Evolutionary conservation across 2,329 filamentous ascomycete species (phyloP), one percentile per base, ranked within the genome.

Genomic region (Geosmithia flava): DNA sequence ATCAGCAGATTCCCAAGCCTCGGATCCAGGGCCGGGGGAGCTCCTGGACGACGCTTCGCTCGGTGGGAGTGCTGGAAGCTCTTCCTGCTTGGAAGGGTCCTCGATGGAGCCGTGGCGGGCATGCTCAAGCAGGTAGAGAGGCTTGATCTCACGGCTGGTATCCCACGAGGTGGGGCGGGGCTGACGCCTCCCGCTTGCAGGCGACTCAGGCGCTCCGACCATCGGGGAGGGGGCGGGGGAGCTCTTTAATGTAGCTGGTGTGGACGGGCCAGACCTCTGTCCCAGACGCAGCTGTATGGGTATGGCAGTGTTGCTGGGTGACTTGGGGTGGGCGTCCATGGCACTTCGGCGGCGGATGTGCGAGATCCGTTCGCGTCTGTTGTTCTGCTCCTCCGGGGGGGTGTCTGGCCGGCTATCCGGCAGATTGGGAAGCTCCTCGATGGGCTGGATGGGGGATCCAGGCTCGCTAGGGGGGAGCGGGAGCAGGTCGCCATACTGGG

Each of bases 91-190:
- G 1, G 71, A 59, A 23, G 62, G 53, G 20, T 59, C 55, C 27
- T 63, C 59, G 3, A 56, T 55, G 6, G 63, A 57, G 42, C 62
- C 62, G 42, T 69, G 66, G 8, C 70, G 67, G 3, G 68, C 69
- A 53, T 68, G 80, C 62, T 94, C 86, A 7, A 95, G 78, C 20
- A 95, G 80, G 63, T 86, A 91, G 8, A 96, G 68, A 0, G 90
- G 90, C 54, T 85, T 82, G 57, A 90, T 83, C 59, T 93, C 87
- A 48, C 76, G 76, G 17, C 73, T 74, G 53, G 66, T 77, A 43
- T 81, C 78, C 78, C 78, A 82, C 0, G 77, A 81, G 13, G 68
- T 78, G 13, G 77, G 77, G 5, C 79, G 70, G 20, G 69, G 57
- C 42, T 65, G 59, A 46, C 65, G 62, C 54, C 66, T 71, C 15